Percentiles rank a stretch among this genome's conserved stretches.
phyloP scores from a whole-genome alignment of 2,329 filamentous ascomycete genomes.

The Sporothrix phasma region DNA sequence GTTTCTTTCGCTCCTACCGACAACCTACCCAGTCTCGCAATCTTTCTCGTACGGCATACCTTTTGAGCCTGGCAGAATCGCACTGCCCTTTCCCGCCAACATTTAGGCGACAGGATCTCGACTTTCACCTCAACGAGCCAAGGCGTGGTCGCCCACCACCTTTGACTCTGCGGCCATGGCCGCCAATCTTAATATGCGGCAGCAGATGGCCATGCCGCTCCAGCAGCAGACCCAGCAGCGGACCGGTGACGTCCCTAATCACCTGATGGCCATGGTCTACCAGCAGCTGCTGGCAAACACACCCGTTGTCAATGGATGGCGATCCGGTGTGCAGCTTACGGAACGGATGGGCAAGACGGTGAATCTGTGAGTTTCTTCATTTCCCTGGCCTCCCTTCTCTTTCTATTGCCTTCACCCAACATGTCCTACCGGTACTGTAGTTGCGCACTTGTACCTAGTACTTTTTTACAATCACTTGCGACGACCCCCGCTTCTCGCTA shows the following conservation, averaged over 20 bases:
- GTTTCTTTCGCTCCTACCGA: neutral
- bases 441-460: neutral
- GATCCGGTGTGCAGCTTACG: conserved; percentile 28
- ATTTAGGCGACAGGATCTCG: neutral
- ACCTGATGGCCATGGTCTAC: conserved; percentile 26
- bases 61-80: neutral
- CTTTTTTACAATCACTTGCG: neutral
- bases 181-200: conserved; percentile 39
- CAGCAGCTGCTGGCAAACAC: conserved; percentile 24
- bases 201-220: conserved; percentile 42
- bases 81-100: neutral
- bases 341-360: conserved; percentile 36
- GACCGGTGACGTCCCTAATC: conserved; percentile 31
- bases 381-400: neutral
- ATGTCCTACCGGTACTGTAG: neutral
- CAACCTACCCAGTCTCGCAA: neutral
- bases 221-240: conserved; percentile 30
- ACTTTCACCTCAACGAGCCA: neutral
- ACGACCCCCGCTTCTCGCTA: neutral
- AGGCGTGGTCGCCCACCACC: neutral
- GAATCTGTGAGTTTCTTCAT: conserved; percentile 30
- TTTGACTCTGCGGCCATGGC: conserved; percentile 41
- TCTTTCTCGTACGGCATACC: neutral
- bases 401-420: neutral
- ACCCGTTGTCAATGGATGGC: conserved; percentile 31